phyloP scores from a whole-genome alignment of 768 basidiomycete species.

The Suillus hirtellus region DNA sequence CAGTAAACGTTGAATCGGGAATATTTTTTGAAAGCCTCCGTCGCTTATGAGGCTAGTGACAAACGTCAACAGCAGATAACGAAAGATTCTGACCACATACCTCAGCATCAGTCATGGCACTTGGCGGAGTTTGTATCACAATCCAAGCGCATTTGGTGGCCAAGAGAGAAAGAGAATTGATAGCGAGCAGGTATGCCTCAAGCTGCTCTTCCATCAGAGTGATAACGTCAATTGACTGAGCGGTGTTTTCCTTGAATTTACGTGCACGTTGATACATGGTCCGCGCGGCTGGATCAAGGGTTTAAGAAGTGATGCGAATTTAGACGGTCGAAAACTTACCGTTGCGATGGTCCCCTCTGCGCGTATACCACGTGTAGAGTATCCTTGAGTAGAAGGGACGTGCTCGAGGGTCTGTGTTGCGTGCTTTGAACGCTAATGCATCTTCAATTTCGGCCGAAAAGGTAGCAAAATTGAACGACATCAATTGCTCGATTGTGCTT shows the following conservation, averaged over 20 bases:
- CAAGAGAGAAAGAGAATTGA: constrained; percentile 84
- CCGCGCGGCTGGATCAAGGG: constrained; percentile 65
- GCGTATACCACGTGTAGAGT: constrained; percentile 91
- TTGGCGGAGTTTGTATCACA: constrained; percentile 56
- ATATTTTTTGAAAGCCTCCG: constrained; percentile 72
- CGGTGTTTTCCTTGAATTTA: constrained; percentile 57
- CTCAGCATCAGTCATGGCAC: constrained; percentile 47
- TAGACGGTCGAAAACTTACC: constrained; percentile 53
- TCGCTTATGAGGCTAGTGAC: constrained; percentile 62
- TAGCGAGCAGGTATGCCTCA: constrained; percentile 82
- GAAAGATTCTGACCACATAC: constrained; percentile 32
- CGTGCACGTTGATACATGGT: constrained; percentile 92
- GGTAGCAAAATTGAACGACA: constrained; percentile 82
- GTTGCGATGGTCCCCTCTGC: constrained; percentile 85
- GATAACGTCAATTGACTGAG: constrained; percentile 37
- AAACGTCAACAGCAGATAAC: constrained; percentile 20
- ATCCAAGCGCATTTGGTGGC: constrained; percentile 85
- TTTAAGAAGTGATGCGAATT: constrained; percentile 20
- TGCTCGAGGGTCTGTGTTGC: constrained; percentile 87
- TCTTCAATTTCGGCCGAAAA: constrained; percentile 86
- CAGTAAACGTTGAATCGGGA: constrained; percentile 69
- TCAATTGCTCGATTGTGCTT: constrained; percentile 73
- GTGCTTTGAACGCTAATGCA: constrained; percentile 86
- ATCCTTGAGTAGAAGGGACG: constrained; percentile 87
- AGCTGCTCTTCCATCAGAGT: constrained; percentile 64